Conservation (phyloP, 306 rosid species). For the Cyclanthera cordifolia region DNA sequence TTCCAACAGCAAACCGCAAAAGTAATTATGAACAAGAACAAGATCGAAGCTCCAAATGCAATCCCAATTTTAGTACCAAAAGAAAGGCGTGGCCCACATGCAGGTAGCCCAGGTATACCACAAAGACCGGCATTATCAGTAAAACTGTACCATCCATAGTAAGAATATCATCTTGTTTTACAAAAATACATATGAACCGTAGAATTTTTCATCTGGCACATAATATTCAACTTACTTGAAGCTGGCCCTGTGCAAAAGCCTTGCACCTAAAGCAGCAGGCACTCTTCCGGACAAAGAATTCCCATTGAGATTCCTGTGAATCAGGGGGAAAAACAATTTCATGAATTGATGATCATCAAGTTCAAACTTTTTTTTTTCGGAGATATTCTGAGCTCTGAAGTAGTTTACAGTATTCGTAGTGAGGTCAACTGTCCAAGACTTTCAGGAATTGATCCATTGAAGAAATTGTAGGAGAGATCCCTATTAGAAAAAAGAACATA, state of each 20-base stretch:
- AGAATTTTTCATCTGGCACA: background rate
- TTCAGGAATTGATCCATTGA: slow-evolving; percentile 90
- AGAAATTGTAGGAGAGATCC: slow-evolving; percentile 75
- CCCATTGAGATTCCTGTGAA: slow-evolving; percentile 71
- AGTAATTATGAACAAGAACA: slow-evolving; percentile 36
- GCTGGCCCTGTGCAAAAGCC: slow-evolving; percentile 92
- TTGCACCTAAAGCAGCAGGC: slow-evolving; percentile 70
- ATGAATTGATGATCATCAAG: background rate
- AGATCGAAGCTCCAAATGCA: slow-evolving; percentile 41
- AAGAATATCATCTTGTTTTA: background rate
- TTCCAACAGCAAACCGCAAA: slow-evolving; percentile 78
- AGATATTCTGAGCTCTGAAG: slow-evolving; percentile 9
- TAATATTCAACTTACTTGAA: slow-evolving; percentile 58
- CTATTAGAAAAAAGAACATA: slow-evolving; percentile 33
- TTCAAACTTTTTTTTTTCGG: background rate
- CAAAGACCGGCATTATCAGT: slow-evolving; percentile 85
- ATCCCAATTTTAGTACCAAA: slow-evolving; percentile 65
- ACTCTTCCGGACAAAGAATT: slow-evolving; percentile 72
- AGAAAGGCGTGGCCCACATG: slow-evolving; percentile 67
- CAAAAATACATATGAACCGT: background rate
- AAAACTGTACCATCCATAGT: slow-evolving; percentile 47
- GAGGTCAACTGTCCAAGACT: slow-evolving; percentile 71
- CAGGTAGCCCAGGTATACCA: slow-evolving; percentile 78
- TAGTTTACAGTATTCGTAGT: slow-evolving; percentile 56
- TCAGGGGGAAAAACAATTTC: slow-evolving; percentile 19